phyloP scores from a whole-genome alignment of 345 rosid genomes.

The Eucalyptus dawsonii region DNA sequence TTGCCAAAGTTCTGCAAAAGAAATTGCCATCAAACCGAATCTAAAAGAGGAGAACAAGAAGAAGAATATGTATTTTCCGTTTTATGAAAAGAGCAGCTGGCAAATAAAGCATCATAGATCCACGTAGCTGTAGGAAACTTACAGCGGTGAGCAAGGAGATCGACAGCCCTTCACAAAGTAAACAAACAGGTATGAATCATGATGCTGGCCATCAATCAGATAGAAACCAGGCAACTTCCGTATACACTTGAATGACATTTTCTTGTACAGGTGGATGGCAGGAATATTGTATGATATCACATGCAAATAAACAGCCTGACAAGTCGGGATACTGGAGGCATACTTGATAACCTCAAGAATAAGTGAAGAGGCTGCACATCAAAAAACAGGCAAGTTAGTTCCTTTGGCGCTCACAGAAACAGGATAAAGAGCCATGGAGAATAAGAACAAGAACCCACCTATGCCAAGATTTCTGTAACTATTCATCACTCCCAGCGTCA shows the following conservation, averaged over 20 bases:
- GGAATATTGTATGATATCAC: constrained; percentile 85
- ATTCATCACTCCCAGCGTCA: constrained; percentile 87
- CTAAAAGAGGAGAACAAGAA: background rate
- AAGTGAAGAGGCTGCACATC: constrained; percentile 57
- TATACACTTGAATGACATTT: constrained; percentile 81
- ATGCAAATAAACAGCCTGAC: constrained; percentile 88
- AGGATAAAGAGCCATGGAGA: background rate
- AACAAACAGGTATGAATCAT: constrained; percentile 77
- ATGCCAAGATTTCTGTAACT: constrained; percentile 74
- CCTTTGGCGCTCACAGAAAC: background rate
- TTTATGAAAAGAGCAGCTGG: background rate
- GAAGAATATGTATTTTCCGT: background rate
- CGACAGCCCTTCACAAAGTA: constrained; percentile 73
- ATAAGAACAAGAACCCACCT: constrained; percentile 24
- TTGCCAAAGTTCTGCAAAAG: background rate
- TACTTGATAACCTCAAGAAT: constrained; percentile 72
- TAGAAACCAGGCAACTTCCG: constrained; percentile 65
- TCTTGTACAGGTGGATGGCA: constrained; percentile 76
- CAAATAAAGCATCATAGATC: background rate
- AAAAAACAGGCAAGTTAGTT: constrained; percentile 1
- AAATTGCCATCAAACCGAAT: background rate
- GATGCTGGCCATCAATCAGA: constrained; percentile 64
- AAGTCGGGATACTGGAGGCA: constrained; percentile 45
- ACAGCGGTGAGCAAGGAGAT: constrained; percentile 86
- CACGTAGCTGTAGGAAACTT: constrained; percentile 18